Percentiles rank a stretch among this genome's conserved stretches.
Conservation (phyloP, 106 monocot species). For the Iris macrosiphon region DNA sequence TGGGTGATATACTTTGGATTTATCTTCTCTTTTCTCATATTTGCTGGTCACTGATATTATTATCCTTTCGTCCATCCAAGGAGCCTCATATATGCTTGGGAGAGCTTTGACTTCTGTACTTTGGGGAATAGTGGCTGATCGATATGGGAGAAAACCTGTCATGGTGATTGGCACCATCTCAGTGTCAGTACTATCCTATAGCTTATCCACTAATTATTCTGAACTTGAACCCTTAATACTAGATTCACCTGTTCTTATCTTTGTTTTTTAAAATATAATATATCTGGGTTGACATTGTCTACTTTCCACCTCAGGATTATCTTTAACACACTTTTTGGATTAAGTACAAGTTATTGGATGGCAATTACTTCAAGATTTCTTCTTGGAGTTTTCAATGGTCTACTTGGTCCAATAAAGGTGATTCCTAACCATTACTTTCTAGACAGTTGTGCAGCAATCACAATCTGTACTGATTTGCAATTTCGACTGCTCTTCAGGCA, state of each 20-base stretch:
- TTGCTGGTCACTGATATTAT: not conserved
- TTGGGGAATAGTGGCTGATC: constrained; percentile 82
- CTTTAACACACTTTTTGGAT: constrained; percentile 78
- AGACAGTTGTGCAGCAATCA: not conserved
- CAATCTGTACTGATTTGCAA: not conserved
- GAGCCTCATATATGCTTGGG: constrained; percentile 83
- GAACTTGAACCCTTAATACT: not conserved
- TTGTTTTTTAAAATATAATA: not conserved
- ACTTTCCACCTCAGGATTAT: constrained; percentile 37
- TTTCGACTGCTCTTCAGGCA: constrained; percentile 30
- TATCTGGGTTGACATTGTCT: not conserved
- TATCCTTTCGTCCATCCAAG: constrained; percentile 18
- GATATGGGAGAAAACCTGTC: constrained; percentile 86
- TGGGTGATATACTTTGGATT: not conserved
- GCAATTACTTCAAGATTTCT: constrained; percentile 79
- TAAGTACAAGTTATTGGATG: constrained; percentile 85
- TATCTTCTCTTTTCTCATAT: not conserved
- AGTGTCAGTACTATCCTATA: constrained; percentile 40
- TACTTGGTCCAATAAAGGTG: constrained; percentile 71
- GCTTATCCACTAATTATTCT: not conserved
- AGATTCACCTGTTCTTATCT: not conserved
- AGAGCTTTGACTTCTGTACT: constrained; percentile 72
- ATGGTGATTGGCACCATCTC: constrained; percentile 49
- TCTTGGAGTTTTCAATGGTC: constrained; percentile 79
- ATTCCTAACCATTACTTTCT: not conserved